Evolutionary conservation across 257 asterid genomes (phyloP), one percentile per base, ranked within the genome.

Genomic region (Handroanthus guayacan): DNA sequence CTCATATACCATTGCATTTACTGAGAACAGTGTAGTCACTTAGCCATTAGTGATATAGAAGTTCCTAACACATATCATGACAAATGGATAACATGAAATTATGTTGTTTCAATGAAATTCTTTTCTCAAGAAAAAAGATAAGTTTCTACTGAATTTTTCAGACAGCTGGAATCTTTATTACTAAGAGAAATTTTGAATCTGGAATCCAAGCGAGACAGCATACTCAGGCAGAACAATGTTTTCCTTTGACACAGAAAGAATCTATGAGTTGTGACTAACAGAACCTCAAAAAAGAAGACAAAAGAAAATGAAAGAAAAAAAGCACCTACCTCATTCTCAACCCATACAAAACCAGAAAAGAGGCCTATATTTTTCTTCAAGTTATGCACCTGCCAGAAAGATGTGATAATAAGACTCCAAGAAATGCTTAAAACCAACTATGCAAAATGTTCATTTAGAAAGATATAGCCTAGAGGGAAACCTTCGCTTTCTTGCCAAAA

Each of bases 271-370:
- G 6, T 64, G 54, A 43, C 60, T 11, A 52, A 38, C 14, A 43
- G 63, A 71, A 74, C 65, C 67, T 11, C n/a, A 9, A 13, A 65
- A n/a, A 69, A 17, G 18, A 54, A 17, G 31, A 25, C 31, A 38
- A 69, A 41, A 54, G 60, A 48, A 54, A 55, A 66, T 48, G 66
- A 38, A 36, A 5, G 45, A 64, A 47, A 2, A 47, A 31, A 20
- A 3, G n/a, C 7, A 16, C 62, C 13, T 75, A 93, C 98, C 97
- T 94, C 97, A 84, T 87, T 86, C 84, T 91, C 93, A 78, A 60
- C 81, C 98, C 98, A 94, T 45, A 85, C 90, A 85, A 85, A 92
- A 74, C 98, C 98, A 82, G 97, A 94, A 87, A 94, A 94, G 88
- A 84, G 89, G 80, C 98, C 96, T 16, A 94, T 74, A 75, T 94